Conservation (phyloP, 495 filamentous ascomycete species). For the Aspergillus hancockii region DNA sequence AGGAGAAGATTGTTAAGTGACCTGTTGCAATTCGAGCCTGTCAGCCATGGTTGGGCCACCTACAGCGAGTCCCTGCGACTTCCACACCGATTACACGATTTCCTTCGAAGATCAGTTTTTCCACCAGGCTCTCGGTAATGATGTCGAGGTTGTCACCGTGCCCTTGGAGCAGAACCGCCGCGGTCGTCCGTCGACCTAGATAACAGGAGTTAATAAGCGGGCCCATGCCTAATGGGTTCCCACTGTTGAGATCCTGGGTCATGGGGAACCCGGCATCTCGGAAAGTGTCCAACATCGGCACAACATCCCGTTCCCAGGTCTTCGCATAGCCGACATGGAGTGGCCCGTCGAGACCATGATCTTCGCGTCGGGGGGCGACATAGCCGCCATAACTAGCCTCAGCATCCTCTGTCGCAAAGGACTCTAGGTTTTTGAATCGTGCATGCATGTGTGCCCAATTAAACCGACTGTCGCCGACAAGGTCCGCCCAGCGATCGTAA, state of each 20-base stretch:
- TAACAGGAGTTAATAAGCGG: conserved; percentile 47
- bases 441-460: conserved; percentile 48
- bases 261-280: conserved; percentile 43
- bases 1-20: neutral
- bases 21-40: neutral
- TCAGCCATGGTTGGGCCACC: neutral
- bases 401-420: conserved; percentile 45
- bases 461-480: conserved; percentile 45
- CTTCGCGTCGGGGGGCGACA: conserved; percentile 21
- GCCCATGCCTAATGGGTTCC: conserved; percentile 59
- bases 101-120: conserved; percentile 52
- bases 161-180: conserved; percentile 46
- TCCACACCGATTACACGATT: conserved; percentile 54
- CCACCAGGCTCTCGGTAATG: conserved; percentile 47
- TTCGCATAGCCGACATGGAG: conserved; percentile 48
- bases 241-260: conserved; percentile 60
- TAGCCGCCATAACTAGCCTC: conserved; percentile 37
- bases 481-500: conserved; percentile 56
- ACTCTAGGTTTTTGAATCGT: conserved; percentile 56
- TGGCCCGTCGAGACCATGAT: conserved; percentile 53
- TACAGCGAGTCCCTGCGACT: conserved; percentile 37
- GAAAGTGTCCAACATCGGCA: conserved; percentile 41
- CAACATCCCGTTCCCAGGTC: conserved; percentile 52
- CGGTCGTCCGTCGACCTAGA: conserved; percentile 51
- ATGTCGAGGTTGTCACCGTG: conserved; percentile 53